Conservation (phyloP, 345 rosid genomes). For the Nephelium lappaceum region DNA sequence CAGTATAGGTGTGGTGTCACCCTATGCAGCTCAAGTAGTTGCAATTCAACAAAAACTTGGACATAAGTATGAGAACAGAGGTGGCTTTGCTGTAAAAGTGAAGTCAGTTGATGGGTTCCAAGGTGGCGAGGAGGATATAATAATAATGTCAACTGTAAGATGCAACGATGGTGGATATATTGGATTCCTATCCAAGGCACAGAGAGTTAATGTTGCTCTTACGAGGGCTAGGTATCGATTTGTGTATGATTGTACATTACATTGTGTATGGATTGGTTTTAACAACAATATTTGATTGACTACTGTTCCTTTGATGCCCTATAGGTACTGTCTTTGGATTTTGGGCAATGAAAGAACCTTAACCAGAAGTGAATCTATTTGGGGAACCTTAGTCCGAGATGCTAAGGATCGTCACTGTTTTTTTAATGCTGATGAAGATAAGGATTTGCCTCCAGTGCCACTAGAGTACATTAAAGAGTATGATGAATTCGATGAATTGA, state of each 20-base stretch:
- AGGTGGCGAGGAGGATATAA: background rate
- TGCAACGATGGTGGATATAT: slow-evolving; percentile 25
- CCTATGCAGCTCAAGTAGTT: slow-evolving; percentile 31
- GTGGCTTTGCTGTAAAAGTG: too few relatives aligned
- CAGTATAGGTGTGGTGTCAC: slow-evolving; percentile 31
- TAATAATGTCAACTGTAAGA: slow-evolving; percentile 36
- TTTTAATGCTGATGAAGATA: slow-evolving; percentile 11
- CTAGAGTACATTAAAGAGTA: too few relatives aligned
- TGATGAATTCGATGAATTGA: too few relatives aligned
- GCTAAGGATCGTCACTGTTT: slow-evolving; percentile 28
- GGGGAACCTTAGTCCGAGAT: slow-evolving; percentile 27
- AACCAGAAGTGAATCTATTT: slow-evolving; percentile 16
- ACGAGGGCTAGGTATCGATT: slow-evolving; percentile 38
- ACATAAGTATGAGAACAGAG: too few relatives aligned
- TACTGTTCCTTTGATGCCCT: background rate
- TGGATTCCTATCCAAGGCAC: slow-evolving; percentile 28
- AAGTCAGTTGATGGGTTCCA: too few relatives aligned
- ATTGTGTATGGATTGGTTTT: background rate
- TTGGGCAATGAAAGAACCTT: slow-evolving; percentile 30
- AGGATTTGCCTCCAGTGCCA: too few relatives aligned
- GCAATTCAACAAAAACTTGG: background rate
- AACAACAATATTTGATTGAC: background rate
- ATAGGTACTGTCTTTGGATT: slow-evolving; percentile 38
- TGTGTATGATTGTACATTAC: too few relatives aligned
- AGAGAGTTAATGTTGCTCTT: slow-evolving; percentile 35